Base-by-base conservation (phyloP, 1,139 yeast genomes). In the Yamadazyma buinensis region DNA sequence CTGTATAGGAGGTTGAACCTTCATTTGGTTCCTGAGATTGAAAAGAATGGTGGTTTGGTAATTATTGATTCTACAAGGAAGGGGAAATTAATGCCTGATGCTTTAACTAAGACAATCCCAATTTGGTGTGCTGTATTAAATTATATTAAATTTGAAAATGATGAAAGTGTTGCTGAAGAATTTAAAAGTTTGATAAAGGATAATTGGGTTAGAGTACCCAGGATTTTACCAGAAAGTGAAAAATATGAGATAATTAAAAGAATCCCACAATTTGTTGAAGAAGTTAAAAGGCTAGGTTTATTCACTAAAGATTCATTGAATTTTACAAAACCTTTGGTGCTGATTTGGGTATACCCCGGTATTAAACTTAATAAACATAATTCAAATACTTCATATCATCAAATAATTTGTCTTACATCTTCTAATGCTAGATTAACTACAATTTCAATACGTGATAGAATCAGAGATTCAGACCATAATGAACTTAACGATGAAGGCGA, bases 81-180 rank as follows among this genome's bases (percentile, higher is more conserved):
- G 34, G 95, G 96, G 2, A 88, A 87, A 50, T 59, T 75, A 23
- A 78, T 87, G 57, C 95, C 97, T 0, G 97, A 88, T 57, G 84
- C 96, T 0, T 59, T 86, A 8, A 80, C 87, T 49, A 88, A 87
- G 48, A 87, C 96, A 0, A 67, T 87, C 1, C 96, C 96, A 0
- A 83, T 85, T 2, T 88, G 97, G 97, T 84, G 95, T 57, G 84
- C 92, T 0, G 92, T 86, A 6, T 41, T 87, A 19, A 84, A 84
- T 50, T 57, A 59, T 23, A 60, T 80, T 0, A 56, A 77, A 48
- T 68, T 67, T 39, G 75, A 54, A 3, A 64, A 48, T 13, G 54
- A 48, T 7, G 30, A 5, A 9, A 5, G 7, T 5, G 11, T 28
- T 7, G 18, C 17, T n/a, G 15, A 19, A n/a, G 17, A n/a, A 15